Base-by-base conservation (phyloP, 2,329 filamentous ascomycete genomes). In the Rhinocladiella mackenziei region DNA sequence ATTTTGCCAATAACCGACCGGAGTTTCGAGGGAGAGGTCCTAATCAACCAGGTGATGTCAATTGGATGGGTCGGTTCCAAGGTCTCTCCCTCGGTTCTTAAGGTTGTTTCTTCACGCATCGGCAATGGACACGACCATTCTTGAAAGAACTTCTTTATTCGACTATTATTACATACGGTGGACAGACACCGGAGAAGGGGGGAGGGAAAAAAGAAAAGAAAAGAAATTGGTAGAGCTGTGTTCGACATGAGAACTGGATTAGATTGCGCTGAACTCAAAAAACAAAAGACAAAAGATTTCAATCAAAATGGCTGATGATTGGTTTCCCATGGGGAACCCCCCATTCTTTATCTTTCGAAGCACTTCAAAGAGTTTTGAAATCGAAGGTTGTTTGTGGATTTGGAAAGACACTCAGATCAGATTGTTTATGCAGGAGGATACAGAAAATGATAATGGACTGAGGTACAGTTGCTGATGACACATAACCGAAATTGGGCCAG, bases 1-100 rank as follows among this genome's bases (percentile, higher is more conserved):
- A 54, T 32, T 49, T 58, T 35, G 53, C 54, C 17, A 57, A 43
- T 19, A 52, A 48, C 45, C 47, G 54, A 13, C 45, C 53, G 14
- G 54, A 58, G 7, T 55, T 53, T 33, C 38, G 54, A 28, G 36
- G 37, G 11, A 34, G 53, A 41, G 48, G 35, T 9, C 35, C 38
- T 5, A 48, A 49, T 87, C 53, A 53, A 23, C 43, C 39, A 10
- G 43, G 43, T 18, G 45, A 45, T 39, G 23, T 36, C 14, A 51
- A 56, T 20, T 57, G 53, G 53, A 54, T 51, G 36, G 48, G 50
- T n/a, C 44, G 47, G 6, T 57, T 57, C 61, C 83, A 88, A 61
- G 78, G 83, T 7, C 68, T 89, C 13, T 89, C 84, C 2, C 74
- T 89, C 51, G 84, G 84, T 59, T 77, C 78, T 53, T 72, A 53